phyloP scores from a whole-genome alignment of 352 stramenopile species.

The Globisporangium nodosum region DNA sequence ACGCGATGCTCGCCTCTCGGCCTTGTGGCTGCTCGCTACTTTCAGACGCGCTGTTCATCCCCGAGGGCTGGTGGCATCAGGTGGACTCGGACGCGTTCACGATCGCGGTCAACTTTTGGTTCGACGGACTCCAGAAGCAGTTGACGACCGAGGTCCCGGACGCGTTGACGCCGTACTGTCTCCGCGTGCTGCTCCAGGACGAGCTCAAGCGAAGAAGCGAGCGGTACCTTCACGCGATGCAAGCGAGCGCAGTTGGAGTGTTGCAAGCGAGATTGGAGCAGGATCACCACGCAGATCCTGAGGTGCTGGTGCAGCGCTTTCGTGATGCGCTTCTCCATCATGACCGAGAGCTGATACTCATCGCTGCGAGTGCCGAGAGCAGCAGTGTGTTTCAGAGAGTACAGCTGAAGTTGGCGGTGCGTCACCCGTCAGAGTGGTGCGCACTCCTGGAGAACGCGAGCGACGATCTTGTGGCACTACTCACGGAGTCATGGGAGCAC shows the following conservation, averaged over 20 bases:
- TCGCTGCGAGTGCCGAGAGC: conserved; percentile 15
- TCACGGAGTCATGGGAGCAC: conserved; percentile 41
- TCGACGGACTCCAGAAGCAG: conserved; percentile 51
- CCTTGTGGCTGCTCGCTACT: neutral
- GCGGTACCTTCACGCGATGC: conserved; percentile 16
- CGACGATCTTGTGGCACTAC: conserved; percentile 28
- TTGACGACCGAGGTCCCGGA: conserved; percentile 28
- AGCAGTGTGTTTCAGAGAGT: conserved; percentile 2
- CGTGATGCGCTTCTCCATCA: conserved; percentile 14
- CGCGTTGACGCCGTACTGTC: conserved; percentile 55
- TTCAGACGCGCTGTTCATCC: conserved; percentile 68
- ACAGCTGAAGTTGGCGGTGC: conserved; percentile 14
- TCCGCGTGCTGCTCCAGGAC: conserved; percentile 56
- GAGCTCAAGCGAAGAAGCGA: conserved; percentile 41
- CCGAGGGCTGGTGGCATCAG: conserved; percentile 85
- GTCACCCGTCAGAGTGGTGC: conserved; percentile 19
- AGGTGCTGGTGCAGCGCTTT: conserved; percentile 5
- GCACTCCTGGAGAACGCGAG: conserved; percentile 31
- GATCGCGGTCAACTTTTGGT: conserved; percentile 84
- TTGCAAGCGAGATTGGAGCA: neutral
- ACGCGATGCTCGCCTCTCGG: too few relatives aligned
- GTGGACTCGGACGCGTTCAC: conserved; percentile 71
- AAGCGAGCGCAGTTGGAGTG: conserved; percentile 7
- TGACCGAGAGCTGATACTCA: conserved; percentile 24
- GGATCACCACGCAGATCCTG: neutral